Evolutionary conservation across 2,329 filamentous ascomycete genomes (phyloP).

Genomic region (Berkeleyomyces basicola): DNA sequence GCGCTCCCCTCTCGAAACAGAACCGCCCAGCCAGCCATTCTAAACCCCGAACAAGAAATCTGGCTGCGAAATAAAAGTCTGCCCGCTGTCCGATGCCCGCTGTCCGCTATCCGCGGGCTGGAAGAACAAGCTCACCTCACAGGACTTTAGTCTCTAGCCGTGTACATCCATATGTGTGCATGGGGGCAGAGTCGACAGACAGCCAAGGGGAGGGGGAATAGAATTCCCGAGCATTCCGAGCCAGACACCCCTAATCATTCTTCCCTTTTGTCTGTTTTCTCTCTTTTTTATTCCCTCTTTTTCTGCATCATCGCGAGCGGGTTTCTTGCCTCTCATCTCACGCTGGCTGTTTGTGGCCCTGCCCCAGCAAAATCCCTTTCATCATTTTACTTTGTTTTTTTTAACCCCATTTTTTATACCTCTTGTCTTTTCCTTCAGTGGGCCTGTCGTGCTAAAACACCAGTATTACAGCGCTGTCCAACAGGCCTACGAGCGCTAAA

Average conservation of each 20-base stretch:
- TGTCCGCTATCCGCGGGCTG: too few relatives aligned
- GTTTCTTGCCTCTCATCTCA: neutral
- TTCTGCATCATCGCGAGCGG: neutral
- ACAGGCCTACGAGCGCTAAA: too few relatives aligned
- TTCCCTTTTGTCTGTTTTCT: slow-evolving; percentile 4
- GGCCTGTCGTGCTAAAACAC: too few relatives aligned
- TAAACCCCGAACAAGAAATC: too few relatives aligned
- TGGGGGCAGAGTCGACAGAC: neutral
- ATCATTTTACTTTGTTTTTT: slow-evolving; percentile 6
- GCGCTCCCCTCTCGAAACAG: too few relatives aligned
- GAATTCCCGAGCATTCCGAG: slow-evolving; percentile 12
- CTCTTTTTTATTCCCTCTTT: neutral
- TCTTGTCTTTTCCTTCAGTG: neutral
- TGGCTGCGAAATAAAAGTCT: too few relatives aligned
- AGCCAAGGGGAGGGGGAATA: neutral
- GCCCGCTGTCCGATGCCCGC: too few relatives aligned
- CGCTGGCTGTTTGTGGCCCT: neutral
- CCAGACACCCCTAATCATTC: neutral
- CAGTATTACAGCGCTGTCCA: too few relatives aligned
- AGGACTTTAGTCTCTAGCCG: too few relatives aligned
- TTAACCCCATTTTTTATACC: neutral
- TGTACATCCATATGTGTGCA: too few relatives aligned
- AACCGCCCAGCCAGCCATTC: too few relatives aligned
- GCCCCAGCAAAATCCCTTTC: slow-evolving; percentile 7
- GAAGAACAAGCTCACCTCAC: too few relatives aligned